Evolutionary conservation across 169 alveolate species (phyloP).

Genomic region (Eimeria mitis): DNA sequence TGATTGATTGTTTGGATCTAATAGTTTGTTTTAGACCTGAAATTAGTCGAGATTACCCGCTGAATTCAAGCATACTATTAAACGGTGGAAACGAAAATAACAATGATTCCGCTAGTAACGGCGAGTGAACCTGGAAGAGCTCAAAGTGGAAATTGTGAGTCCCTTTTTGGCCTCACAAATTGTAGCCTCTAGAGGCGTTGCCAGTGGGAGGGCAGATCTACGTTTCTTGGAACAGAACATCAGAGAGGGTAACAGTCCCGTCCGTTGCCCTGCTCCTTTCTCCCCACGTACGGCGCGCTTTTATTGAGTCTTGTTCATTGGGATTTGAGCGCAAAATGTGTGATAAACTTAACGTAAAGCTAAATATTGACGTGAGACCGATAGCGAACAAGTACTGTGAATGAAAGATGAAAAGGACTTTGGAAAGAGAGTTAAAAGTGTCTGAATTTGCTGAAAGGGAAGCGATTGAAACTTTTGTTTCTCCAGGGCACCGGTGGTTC

Average conservation of each 20-base stretch:
- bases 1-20: too few species aligned
- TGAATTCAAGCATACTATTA: conserved; percentile 93
- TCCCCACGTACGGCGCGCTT: conserved; percentile 34
- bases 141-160: conserved; percentile 89
- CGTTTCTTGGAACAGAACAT: conserved; percentile 38
- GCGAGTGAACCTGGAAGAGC: conserved; percentile 96
- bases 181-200: conserved; percentile 88
- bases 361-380: conserved; percentile 94
- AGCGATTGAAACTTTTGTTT: conserved; percentile 89
- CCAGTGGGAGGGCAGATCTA: conserved; percentile 85
- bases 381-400: conserved; percentile 97
- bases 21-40: conserved; percentile 33
- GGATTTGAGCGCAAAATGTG: conserved; percentile 94
- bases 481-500: background rate
- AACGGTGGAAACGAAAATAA: conserved; percentile 94
- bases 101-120: conserved; percentile 94
- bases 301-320: conserved; percentile 86
- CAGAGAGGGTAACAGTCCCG: conserved; percentile 60
- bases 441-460: conserved; percentile 94
- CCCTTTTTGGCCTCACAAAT: conserved; percentile 82
- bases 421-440: conserved; percentile 94
- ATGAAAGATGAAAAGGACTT: conserved; percentile 97
- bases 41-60: conserved; percentile 91
- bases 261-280: conserved; percentile 32
- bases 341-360: conserved; percentile 93